Conservation (phyloP, 148 eudicot genomes). For the Cornus suecica region DNA sequence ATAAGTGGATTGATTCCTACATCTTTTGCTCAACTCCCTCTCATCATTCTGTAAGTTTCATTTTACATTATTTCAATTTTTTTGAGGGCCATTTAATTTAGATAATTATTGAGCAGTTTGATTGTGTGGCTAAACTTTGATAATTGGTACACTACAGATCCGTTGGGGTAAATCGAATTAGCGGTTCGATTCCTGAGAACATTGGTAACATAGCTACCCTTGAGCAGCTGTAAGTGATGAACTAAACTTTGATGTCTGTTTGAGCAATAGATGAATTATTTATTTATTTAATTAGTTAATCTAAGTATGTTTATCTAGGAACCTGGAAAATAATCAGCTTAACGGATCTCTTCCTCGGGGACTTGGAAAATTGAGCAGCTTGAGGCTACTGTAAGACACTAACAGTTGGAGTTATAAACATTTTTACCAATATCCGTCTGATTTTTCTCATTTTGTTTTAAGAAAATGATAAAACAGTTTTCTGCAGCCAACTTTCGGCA, state of each 20-base stretch:
- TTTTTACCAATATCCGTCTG: not conserved
- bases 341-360: slow-evolving; percentile 61
- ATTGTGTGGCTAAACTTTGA: not conserved
- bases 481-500: slow-evolving; percentile 62
- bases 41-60: slow-evolving; percentile 53
- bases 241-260: not conserved
- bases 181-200: slow-evolving; percentile 65
- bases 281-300: not conserved
- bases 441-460: not conserved
- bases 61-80: not conserved
- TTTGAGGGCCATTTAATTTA: not conserved
- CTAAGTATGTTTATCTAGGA: slow-evolving; percentile 26
- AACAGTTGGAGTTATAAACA: not conserved
- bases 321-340: slow-evolving; percentile 56
- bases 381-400: slow-evolving; percentile 54
- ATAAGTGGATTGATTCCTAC: slow-evolving; percentile 69
- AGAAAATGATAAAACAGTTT: slow-evolving; percentile 1
- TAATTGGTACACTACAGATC: slow-evolving; percentile 33
- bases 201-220: slow-evolving; percentile 70
- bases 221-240: slow-evolving; percentile 46
- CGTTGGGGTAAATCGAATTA: slow-evolving; percentile 49
- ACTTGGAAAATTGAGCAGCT: slow-evolving; percentile 58
- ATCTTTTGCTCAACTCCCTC: slow-evolving; percentile 42
- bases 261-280: not conserved
- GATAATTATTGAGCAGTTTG: not conserved